Evolutionary conservation across 1,284 basidiomycete species (phyloP), one percentile per base, ranked within the genome.

Genomic region (Austroboletus niveus): DNA sequence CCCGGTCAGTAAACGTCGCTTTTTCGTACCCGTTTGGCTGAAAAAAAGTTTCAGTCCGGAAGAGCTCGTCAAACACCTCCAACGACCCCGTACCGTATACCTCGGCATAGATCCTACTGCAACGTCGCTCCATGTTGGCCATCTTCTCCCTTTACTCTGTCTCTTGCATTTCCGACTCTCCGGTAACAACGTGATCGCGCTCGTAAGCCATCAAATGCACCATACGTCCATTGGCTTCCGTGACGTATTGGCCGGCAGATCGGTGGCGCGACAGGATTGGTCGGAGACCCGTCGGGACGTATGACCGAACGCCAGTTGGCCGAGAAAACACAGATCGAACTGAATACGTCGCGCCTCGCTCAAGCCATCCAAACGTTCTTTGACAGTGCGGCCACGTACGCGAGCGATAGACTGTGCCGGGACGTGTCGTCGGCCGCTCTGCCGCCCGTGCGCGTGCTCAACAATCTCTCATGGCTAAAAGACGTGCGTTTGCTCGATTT

Each of bases 271-370:
- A 98, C 97, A 0, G 97, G 94, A 3, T 82, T 89, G n/a, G 89
- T 99, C 32, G 97, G 97, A 8, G 97, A 99, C 66, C 97, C 97
- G 2, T 94, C 93, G 1, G 97, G 97, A 1, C 80, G 95, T 30
- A 80, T 81, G 2, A 85, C 85, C 0, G 97, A 98, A 68, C 84
- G 97, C 15, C 82, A 85, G 49, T 77, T 85, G 1, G 81, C 93
- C 6, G 77, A 83, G 39, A 66, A 70, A 9, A 71, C 77, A 3
- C 76, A 81, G 39, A 81, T 95, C 2, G 75, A 83, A 32, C 56
- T 71, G 42, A 98, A 99, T 63, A 84, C 92, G 38, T 55, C 62
- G 1, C 76, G 76, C 8, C 85, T 99, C 48, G 80, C 81, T 0
- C 61, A 66, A 2, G 87, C 87, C 56, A 76, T 98, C 22, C 71